Conservation (phyloP, 2,329 filamentous ascomycete genomes). For the Didymella segeticola region DNA sequence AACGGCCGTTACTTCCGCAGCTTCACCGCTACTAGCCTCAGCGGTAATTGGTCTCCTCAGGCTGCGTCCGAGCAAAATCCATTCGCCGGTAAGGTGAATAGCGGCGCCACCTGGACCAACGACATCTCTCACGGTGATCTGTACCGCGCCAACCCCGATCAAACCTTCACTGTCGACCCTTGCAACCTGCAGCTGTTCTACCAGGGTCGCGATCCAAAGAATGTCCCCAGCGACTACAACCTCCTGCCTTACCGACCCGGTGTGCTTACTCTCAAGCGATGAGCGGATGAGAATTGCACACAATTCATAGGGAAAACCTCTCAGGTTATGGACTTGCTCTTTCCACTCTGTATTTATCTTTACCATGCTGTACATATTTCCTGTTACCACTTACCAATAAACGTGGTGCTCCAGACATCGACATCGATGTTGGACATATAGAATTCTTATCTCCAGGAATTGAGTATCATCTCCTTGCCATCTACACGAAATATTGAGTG, state of each 20-base stretch:
- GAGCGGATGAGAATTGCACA: too few species aligned
- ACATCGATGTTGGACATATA: too few species aligned
- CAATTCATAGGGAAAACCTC: too few species aligned
- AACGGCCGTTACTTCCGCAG: conserved; percentile 71
- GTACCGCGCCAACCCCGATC: conserved; percentile 62
- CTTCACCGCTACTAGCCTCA: conserved; percentile 65
- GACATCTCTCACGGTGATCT: conserved; percentile 72
- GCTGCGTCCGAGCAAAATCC: conserved; percentile 63
- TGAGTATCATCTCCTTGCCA: too few species aligned
- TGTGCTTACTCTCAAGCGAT: conserved; percentile 57
- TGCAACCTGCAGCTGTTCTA: conserved; percentile 72
- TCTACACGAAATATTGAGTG: too few species aligned
- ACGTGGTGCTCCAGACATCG: neutral
- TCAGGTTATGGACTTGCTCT: neutral
- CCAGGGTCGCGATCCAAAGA: conserved; percentile 61
- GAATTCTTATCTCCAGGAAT: too few species aligned
- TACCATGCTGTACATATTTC: neutral
- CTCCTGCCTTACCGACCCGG: conserved; percentile 62
- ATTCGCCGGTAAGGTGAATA: conserved; percentile 72
- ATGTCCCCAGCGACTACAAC: conserved; percentile 53
- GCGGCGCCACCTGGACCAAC: conserved; percentile 69
- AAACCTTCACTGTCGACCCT: conserved; percentile 68
- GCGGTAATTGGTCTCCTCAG: conserved; percentile 65
- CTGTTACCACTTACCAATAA: neutral
- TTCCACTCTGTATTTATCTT: neutral